phyloP scores from a whole-genome alignment of 495 filamentous ascomycete species.

The Neurospora pannonica region DNA sequence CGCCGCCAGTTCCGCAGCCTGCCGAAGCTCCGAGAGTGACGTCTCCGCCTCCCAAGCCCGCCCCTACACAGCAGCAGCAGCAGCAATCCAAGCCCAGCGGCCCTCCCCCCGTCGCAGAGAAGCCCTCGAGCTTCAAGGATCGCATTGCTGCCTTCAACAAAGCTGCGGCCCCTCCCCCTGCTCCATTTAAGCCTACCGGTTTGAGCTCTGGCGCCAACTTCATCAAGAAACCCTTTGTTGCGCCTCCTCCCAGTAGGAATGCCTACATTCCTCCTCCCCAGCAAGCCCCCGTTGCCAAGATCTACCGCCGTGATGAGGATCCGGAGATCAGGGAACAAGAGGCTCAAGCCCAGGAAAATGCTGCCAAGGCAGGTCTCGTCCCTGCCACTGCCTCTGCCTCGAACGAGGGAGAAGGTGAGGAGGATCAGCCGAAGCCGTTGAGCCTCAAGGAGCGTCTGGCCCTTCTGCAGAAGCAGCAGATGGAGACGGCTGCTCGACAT shows the following conservation, averaged over 20 bases:
- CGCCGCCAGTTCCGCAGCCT: constrained; percentile 23
- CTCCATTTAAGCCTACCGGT: constrained; percentile 75
- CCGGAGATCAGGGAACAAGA: constrained; percentile 66
- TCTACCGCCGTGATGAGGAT: constrained; percentile 84
- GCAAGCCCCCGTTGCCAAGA: constrained; percentile 54
- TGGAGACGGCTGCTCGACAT: constrained; percentile 73
- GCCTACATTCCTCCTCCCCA: constrained; percentile 71
- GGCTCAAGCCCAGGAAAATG: constrained; percentile 43
- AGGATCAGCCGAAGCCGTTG: constrained; percentile 75
- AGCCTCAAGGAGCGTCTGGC: constrained; percentile 93
- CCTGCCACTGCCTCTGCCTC: constrained; percentile 23
- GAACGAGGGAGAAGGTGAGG: constrained; percentile 38
- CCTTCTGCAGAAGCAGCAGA: constrained; percentile 83
- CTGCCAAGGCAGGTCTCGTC: constrained; percentile 50
- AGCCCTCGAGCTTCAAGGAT: constrained; percentile 85
- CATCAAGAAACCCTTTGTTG: constrained; percentile 97
- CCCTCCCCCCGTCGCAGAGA: constrained; percentile 66
- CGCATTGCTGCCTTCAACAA: constrained; percentile 97
- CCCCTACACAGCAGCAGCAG: constrained; percentile 24
- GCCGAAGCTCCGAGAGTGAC: constrained; percentile 13
- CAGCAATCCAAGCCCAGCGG: constrained; percentile 27
- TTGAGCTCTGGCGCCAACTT: constrained; percentile 55
- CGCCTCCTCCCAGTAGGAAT: constrained; percentile 88
- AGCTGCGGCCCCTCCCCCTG: constrained; percentile 68
- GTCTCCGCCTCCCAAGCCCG: constrained; percentile 36